Conservation (phyloP, 108 stramenopile species). For the Nitzschia sp. region DNA sequence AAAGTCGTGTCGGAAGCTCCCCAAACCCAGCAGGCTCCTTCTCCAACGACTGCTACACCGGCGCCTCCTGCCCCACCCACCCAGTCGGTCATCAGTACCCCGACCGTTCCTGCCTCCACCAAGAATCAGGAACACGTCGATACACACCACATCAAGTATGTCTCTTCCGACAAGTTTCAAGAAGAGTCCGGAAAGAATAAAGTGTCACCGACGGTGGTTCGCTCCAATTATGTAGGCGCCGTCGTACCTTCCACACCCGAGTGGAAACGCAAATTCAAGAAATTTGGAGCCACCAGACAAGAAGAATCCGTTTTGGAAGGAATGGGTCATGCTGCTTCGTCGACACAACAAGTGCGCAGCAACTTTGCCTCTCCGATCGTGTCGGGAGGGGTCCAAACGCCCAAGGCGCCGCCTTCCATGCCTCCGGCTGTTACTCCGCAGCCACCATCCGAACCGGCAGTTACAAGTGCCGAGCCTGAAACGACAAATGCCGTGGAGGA, state of each 20-base stretch:
- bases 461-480: not conserved
- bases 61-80: not conserved
- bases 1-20: not conserved
- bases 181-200: conserved; percentile 23
- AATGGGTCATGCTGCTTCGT: not conserved
- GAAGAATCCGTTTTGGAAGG: conserved; percentile 9
- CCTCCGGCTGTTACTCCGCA: not conserved
- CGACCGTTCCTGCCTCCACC: not conserved
- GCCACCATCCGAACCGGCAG: not conserved
- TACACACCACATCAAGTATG: not conserved
- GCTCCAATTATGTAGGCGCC: conserved; percentile 17
- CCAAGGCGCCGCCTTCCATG: not conserved
- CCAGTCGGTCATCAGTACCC: not conserved
- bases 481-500: not conserved
- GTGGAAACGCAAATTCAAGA: conserved; percentile 22
- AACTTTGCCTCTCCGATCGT: conserved; percentile 12
- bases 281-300: conserved; percentile 17
- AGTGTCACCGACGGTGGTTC: conserved; percentile 14
- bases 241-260: conserved; percentile 21
- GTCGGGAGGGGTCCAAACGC: conserved; percentile 1
- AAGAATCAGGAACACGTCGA: not conserved
- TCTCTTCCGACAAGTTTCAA: conserved; percentile 21
- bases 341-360: conserved; percentile 6
- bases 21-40: too few relatives aligned
- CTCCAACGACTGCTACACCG: not conserved